A percentile compares a stretch with the other conserved stretches of the same genome.
These are phyloP conservation scores for Calonectria ilicicola DNA, from an alignment of 2,329 filamentous ascomycete species.

Conservation along the genomic window DNA sequence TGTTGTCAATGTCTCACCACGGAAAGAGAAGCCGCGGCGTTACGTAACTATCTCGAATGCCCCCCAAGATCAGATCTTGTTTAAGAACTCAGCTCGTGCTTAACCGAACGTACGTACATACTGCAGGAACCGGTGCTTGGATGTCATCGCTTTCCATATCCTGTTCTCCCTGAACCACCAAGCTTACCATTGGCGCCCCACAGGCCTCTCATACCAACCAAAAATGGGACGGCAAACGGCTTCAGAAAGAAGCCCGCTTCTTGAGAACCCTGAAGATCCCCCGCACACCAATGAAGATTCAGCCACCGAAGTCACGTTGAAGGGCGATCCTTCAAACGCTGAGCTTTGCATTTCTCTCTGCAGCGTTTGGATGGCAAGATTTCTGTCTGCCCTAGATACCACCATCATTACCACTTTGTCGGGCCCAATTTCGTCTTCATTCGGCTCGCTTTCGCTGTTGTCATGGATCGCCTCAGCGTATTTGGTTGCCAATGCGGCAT, in stretches of 20 bases:
- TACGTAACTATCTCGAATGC: not conserved
- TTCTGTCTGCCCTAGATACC: conserved; percentile 71
- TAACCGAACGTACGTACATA: too few relatives aligned
- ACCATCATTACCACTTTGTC: conserved; percentile 85
- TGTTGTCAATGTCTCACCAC: not conserved
- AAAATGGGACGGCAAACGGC: not conserved
- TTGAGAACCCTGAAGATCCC: not conserved
- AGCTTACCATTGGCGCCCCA: not conserved
- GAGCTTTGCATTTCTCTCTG: not conserved
- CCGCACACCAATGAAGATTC: not conserved
- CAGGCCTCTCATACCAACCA: not conserved
- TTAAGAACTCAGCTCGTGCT: not conserved
- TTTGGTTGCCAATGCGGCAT: conserved; percentile 79
- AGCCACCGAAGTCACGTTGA: not conserved
- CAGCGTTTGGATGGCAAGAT: conserved; percentile 38
- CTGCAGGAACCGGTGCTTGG: not conserved
- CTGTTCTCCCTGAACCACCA: not conserved
- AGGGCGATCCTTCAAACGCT: not conserved
- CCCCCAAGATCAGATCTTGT: not conserved
- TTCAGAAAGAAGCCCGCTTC: not conserved
- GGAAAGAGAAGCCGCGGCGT: not conserved
- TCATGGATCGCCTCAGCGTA: conserved; percentile 87
- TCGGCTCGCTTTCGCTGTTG: conserved; percentile 79
- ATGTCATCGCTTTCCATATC: not conserved
- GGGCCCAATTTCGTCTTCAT: conserved; percentile 81